Evolutionary conservation across 1,139 yeast species (phyloP).

Genomic region (Eremothecium coryli): DNA sequence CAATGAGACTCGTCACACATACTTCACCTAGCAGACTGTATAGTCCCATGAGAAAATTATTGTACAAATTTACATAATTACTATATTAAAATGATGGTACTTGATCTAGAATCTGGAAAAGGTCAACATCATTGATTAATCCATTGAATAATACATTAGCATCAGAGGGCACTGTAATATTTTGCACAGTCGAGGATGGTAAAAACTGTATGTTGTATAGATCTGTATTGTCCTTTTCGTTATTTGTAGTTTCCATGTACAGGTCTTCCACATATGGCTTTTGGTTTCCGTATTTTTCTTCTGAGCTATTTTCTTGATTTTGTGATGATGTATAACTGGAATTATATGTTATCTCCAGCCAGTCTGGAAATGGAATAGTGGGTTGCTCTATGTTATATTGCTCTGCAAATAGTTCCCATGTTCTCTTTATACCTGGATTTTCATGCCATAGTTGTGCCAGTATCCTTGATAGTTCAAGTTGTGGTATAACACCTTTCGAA

Average conservation of each 20-base stretch:
- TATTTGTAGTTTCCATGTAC: slow-evolving; percentile 1
- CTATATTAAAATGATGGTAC: slow-evolving; percentile 1
- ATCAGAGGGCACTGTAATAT: neutral
- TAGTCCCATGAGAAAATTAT: neutral
- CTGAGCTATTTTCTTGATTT: neutral
- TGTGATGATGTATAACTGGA: neutral
- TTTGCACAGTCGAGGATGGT: too few species aligned
- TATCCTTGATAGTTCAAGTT: slow-evolving; percentile 7
- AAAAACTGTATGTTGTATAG: neutral
- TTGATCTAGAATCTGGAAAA: neutral
- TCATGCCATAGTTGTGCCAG: slow-evolving; percentile 8
- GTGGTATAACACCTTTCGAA: slow-evolving; percentile 7
- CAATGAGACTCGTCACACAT: slow-evolving; percentile 5
- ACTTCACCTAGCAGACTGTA: slow-evolving; percentile 6
- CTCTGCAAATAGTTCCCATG: slow-evolving; percentile 10
- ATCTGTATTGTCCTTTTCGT: neutral
- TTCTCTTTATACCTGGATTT: slow-evolving; percentile 6
- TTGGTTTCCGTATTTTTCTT: neutral
- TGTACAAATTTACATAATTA: neutral
- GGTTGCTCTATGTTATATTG: slow-evolving; percentile 9
- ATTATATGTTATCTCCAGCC: slow-evolving; percentile 8
- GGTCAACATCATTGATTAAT: neutral
- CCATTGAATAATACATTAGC: neutral
- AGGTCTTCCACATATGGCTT: slow-evolving; percentile 10
- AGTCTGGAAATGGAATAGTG: slow-evolving; percentile 4